Base-by-base conservation (phyloP, 805 yeast species). In the Hanseniaspora thailandica region DNA sequence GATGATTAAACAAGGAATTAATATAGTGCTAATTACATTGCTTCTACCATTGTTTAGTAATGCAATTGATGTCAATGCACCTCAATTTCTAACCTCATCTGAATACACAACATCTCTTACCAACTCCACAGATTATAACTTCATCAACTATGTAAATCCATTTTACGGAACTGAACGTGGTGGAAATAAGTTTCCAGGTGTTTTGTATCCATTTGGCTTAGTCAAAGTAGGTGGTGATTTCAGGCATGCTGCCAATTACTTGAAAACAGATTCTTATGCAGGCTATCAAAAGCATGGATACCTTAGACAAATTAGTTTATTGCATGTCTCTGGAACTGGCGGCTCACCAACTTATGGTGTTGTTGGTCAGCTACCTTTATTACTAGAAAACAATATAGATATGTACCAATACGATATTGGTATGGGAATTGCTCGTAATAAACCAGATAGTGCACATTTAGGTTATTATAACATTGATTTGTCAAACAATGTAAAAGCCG, bases 241-340 rank as follows among this genome's bases (percentile, higher is more conserved):
- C 17, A 36, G 51, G 19, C 35, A 47, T 13, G 40, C 26, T 12
- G 47, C 61, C 22, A 60, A 36, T 13, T 7, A 34, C 15, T 9
- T 30, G 20, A 45, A 31, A 9, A 57, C 28, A 19, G 66, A 67
- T 54, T 64, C 69, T 13, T 67, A 63, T 49, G 61, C 70, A 15
- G 72, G 72, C 5, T 69, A 63, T 56, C 64, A 66, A 1, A 60
- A 62, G 1, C 64, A 62, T 47, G 70, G 69, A 8, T 46, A 57
- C 8, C 57, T 69, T n/a, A 55, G 60, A 33, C 71, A 68, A 7
- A 58, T 69, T 35, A 66, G 70, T 1, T 63, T 68, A 68, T 62
- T 69, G 66, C 73, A 69, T 56, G 71, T 67, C 46, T 61, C 66
- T 3, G 73, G 73, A 4, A 68, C 70, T 4, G 73, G 72, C n/a